Evolutionary conservation across 495 filamentous ascomycete genomes (phyloP).

Genomic region (Ramalina intermedia): DNA sequence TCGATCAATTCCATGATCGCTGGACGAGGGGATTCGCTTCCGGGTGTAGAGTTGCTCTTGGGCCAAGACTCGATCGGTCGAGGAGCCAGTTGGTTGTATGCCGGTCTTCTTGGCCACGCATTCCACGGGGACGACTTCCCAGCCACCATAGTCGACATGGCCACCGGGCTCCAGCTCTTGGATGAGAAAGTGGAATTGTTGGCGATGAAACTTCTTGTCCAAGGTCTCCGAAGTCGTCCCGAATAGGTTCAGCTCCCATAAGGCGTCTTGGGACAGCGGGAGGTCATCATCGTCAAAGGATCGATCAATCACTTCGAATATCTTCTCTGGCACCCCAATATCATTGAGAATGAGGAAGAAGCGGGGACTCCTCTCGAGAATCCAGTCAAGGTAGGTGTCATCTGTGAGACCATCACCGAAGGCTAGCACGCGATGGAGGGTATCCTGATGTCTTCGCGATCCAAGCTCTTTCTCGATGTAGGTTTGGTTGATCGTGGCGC

Average conservation of each 20-base stretch:
- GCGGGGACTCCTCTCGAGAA: conserved; percentile 59
- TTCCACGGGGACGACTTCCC: conserved; percentile 70
- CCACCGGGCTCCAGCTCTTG: conserved; percentile 54
- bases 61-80: conserved; percentile 53
- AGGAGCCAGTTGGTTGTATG: conserved; percentile 31
- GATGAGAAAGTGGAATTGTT: conserved; percentile 71
- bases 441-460: conserved; percentile 46
- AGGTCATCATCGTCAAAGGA: conserved; percentile 84
- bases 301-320: conserved; percentile 73
- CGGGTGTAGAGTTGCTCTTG: conserved; percentile 52
- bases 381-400: conserved; percentile 88
- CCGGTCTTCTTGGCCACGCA: conserved; percentile 42
- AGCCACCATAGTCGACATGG: conserved; percentile 57
- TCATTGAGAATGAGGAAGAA: conserved; percentile 75
- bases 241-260: conserved; percentile 53
- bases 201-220: conserved; percentile 61
- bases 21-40: conserved; percentile 53
- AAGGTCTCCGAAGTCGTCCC: conserved; percentile 43
- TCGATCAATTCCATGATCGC: conserved; percentile 20
- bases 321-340: conserved; percentile 66
- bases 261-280: conserved; percentile 57
- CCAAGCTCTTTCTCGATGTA: conserved; percentile 39
- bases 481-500: conserved; percentile 52
- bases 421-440: conserved; percentile 52
- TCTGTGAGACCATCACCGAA: conserved; percentile 86